These are phyloP conservation scores for Drechslerella coelobrocha DNA, from an alignment of 2,329 filamentous ascomycete species.

Conservation along the genomic window DNA sequence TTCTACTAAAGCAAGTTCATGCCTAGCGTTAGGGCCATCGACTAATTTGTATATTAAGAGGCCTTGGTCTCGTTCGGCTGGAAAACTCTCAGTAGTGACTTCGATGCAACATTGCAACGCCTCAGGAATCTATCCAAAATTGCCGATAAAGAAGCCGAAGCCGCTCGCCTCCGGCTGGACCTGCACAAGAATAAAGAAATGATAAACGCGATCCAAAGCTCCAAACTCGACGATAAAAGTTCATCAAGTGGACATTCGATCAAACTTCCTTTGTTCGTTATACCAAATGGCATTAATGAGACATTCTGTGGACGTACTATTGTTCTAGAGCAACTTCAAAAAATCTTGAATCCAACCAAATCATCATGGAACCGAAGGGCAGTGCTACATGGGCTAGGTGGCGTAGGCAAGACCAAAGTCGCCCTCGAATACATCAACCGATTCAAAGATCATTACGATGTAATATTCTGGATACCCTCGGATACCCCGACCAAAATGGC, in stretches of 20 bases:
- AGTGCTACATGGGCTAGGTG: conserved; percentile 52
- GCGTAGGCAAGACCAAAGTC: conserved; percentile 56
- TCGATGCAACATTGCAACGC: conserved; percentile 50
- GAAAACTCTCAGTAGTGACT: conserved; percentile 54
- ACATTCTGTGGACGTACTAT: conserved; percentile 51
- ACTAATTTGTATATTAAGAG: conserved; percentile 2
- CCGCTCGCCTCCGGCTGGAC: conserved; percentile 55
- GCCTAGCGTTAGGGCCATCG: neutral
- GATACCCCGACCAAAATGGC: conserved; percentile 44
- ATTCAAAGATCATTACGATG: conserved; percentile 52
- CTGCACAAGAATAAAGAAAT: conserved; percentile 35
- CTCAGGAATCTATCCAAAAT: conserved; percentile 54
- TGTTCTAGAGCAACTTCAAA: conserved; percentile 18
- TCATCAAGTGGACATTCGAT: neutral
- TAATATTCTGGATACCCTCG: conserved; percentile 53
- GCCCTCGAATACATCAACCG: conserved; percentile 55
- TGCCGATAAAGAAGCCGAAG: conserved; percentile 56
- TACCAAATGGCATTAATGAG: conserved; percentile 50
- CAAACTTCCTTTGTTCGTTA: conserved; percentile 44
- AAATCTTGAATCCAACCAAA: conserved; percentile 21
- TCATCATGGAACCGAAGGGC: conserved; percentile 15
- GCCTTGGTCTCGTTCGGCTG: conserved; percentile 52
- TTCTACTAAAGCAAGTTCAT: no score
- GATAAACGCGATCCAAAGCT: conserved; percentile 29
- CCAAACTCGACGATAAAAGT: conserved; percentile 22